Percentiles rank a stretch among this genome's conserved stretches.
Conservation (phyloP, 805 yeast genomes). For the Jamesozyma gamospora region DNA sequence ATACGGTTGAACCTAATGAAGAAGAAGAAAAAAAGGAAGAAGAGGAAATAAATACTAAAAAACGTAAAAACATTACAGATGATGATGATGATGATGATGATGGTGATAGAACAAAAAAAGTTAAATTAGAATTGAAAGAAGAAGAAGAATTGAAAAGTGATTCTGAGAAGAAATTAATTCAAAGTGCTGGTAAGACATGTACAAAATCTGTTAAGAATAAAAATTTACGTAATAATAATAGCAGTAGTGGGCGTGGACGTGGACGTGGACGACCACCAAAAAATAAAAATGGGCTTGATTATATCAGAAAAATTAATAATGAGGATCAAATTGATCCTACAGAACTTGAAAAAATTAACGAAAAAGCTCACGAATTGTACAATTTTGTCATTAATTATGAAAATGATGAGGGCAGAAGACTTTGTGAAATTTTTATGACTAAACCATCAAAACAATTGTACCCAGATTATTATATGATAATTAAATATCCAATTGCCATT, state of each 20-base stretch:
- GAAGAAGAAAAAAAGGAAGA: slow-evolving; percentile 11
- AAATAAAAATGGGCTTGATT: slow-evolving; percentile 16
- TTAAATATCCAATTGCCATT: slow-evolving; percentile 58
- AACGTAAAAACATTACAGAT: not conserved
- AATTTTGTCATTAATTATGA: slow-evolving; percentile 34
- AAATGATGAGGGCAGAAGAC: slow-evolving; percentile 40
- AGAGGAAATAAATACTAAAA: not conserved
- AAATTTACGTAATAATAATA: slow-evolving; percentile 8
- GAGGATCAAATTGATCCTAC: slow-evolving; percentile 15
- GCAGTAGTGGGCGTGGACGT: slow-evolving; percentile 18
- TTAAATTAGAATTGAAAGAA: not conserved
- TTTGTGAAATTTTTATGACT: slow-evolving; percentile 49
- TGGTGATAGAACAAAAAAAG: not conserved
- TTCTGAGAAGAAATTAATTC: not conserved
- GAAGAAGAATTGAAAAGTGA: not conserved
- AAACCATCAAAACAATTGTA: slow-evolving; percentile 66
- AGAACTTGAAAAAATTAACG: slow-evolving; percentile 16
- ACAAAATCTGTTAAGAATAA: slow-evolving; percentile 17
- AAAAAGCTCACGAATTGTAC: slow-evolving; percentile 32
- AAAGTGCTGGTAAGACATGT: slow-evolving; percentile 20
- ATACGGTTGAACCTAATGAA: slow-evolving; percentile 5
- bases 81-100: not conserved
- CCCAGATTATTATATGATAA: slow-evolving; percentile 66
- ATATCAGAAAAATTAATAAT: slow-evolving; percentile 11
- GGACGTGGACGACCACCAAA: slow-evolving; percentile 10